phyloP scores from a whole-genome alignment of 352 stramenopile species.

The Globisporangium lucens region DNA sequence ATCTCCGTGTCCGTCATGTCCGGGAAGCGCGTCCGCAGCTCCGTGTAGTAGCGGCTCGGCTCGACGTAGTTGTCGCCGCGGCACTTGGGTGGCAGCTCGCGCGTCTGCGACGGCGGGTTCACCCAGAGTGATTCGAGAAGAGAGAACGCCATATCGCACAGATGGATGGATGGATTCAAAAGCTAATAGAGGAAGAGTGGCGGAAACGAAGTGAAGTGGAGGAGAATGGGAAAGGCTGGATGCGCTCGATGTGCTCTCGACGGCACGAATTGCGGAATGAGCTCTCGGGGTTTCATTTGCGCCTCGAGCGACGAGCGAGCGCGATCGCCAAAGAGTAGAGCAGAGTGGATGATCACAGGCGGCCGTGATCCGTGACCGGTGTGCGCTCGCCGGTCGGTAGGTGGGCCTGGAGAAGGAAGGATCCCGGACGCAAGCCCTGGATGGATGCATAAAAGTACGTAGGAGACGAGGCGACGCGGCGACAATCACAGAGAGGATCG shows the following conservation, averaged over 20 bases:
- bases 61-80: neutral
- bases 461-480: neutral
- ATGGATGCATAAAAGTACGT: neutral
- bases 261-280: neutral
- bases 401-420: too few relatives aligned
- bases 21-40: neutral
- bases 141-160: neutral
- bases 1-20: slow-evolving; percentile 2
- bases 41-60: slow-evolving; percentile 1
- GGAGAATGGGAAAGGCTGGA: neutral
- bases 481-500: neutral
- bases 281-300: neutral
- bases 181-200: neutral
- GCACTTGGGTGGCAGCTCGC: neutral
- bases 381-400: neutral
- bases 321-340: neutral
- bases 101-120: neutral
- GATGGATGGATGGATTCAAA: neutral
- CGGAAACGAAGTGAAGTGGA: neutral
- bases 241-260: neutral
- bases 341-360: neutral
- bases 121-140: neutral
- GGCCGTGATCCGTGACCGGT: neutral
- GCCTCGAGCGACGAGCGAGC: too few relatives aligned
- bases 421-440: neutral